These are phyloP conservation scores for Penicillium atrosanguineum DNA, from an alignment of 495 filamentous ascomycete species.

Conservation along the genomic window DNA sequence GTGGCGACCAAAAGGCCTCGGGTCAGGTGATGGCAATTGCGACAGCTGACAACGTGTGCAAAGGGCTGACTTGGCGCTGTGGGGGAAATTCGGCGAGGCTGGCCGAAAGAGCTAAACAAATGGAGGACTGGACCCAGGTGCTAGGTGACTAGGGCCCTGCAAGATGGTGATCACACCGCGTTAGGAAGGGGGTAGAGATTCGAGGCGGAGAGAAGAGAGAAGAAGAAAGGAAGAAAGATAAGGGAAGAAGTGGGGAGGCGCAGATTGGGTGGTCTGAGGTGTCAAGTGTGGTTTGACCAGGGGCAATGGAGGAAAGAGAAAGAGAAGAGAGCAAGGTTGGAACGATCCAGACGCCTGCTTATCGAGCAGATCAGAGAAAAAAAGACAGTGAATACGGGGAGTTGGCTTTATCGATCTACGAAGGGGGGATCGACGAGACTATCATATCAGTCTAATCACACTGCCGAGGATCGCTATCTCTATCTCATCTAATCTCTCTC, in stretches of 20 bases:
- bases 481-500: slow-evolving; percentile 26
- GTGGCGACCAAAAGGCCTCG: slow-evolving; percentile 22
- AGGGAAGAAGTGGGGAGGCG: slow-evolving; percentile 8
- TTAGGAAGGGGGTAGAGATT: slow-evolving; percentile 2
- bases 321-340: background rate
- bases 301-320: slow-evolving; percentile 8
- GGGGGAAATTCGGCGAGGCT: slow-evolving; percentile 6
- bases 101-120: slow-evolving; percentile 8
- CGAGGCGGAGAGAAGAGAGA: background rate
- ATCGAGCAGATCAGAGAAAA: background rate
- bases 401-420: slow-evolving; percentile 34
- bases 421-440: slow-evolving; percentile 29
- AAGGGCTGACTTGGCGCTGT: slow-evolving; percentile 15
- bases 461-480: slow-evolving; percentile 17
- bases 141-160: slow-evolving; percentile 21
- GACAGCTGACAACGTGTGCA: slow-evolving; percentile 21
- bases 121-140: slow-evolving; percentile 16
- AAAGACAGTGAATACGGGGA: slow-evolving; percentile 17
- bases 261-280: slow-evolving; percentile 3
- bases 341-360: background rate
- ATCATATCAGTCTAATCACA: slow-evolving; percentile 30
- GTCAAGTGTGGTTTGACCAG: background rate
- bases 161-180: slow-evolving; percentile 22
- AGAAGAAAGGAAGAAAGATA: slow-evolving; percentile 5
- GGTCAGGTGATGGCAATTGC: slow-evolving; percentile 30